phyloP scores from a whole-genome alignment of 805 yeast genomes.

The Saturnispora diversa region DNA sequence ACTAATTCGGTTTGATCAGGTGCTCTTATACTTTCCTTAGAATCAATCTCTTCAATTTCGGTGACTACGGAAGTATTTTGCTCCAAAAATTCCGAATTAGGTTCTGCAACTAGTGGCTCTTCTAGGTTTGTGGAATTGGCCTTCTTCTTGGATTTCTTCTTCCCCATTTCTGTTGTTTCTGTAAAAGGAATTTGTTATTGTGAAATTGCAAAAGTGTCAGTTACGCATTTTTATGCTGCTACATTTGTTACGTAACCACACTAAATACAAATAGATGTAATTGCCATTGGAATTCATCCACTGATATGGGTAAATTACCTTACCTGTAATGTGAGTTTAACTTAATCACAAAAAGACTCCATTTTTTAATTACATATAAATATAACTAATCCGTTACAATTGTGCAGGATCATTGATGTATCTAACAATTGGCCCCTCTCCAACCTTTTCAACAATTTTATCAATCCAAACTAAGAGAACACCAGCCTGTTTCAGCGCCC shows the following conservation, averaged over 20 bases:
- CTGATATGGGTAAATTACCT: no score
- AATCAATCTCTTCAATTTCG: not conserved
- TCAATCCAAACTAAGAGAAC: conserved; percentile 86
- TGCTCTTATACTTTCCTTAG: not conserved
- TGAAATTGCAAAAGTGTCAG: not conserved
- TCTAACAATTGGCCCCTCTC: conserved; percentile 83
- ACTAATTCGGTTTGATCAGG: not conserved
- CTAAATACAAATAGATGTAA: not conserved
- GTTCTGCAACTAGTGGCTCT: not conserved
- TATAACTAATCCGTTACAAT: conserved; percentile 6
- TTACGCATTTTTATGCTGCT: not conserved
- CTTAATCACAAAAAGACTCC: no score
- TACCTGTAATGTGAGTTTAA: no score
- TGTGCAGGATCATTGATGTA: conserved; percentile 59
- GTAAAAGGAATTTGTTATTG: not conserved
- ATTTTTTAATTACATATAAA: not conserved
- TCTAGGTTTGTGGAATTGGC: not conserved
- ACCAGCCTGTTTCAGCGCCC: conserved; percentile 83
- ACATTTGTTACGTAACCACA: no score
- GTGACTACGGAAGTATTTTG: not conserved
- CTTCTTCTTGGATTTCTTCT: conserved; percentile 1
- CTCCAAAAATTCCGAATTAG: not conserved
- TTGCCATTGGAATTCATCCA: no score
- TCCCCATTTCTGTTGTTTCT: not conserved
- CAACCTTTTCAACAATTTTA: conserved; percentile 73